These are phyloP conservation scores for Trichoderma sp. DNA, from an alignment of 2,329 filamentous ascomycete genomes.

Conservation along the genomic window DNA sequence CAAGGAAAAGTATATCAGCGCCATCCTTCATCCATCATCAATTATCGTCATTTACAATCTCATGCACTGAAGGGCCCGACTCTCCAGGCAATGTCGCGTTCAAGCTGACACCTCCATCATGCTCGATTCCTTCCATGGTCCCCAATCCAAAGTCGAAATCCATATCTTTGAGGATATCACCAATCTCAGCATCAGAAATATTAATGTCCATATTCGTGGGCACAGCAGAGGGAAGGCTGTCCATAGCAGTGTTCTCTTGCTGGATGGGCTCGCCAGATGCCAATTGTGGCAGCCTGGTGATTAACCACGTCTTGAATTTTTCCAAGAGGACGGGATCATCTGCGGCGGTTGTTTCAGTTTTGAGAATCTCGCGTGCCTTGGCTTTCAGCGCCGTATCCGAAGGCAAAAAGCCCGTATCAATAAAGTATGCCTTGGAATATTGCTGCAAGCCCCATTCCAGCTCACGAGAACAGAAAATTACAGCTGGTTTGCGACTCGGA, in stretches of 20 bases:
- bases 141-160: conserved; percentile 43
- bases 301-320: conserved; percentile 55
- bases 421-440: conserved; percentile 48
- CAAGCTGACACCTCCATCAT: conserved; percentile 36
- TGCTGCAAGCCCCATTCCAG: conserved; percentile 56
- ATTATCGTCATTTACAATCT: not conserved
- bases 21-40: not conserved
- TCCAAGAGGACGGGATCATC: conserved; percentile 55
- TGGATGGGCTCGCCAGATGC: conserved; percentile 14
- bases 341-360: conserved; percentile 51
- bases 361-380: conserved; percentile 52
- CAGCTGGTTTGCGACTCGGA: conserved; percentile 47
- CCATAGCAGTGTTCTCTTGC: not conserved
- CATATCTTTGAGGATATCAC: conserved; percentile 47
- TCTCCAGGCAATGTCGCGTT: conserved; percentile 25
- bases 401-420: conserved; percentile 46
- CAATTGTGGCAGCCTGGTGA: conserved; percentile 33
- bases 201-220: conserved; percentile 39
- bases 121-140: conserved; percentile 34
- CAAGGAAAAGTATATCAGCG: not conserved
- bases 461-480: conserved; percentile 60
- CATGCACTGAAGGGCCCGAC: conserved; percentile 31
- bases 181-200: conserved; percentile 43
- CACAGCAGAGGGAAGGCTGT: conserved; percentile 27
- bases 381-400: conserved; percentile 49